Evolutionary conservation across 2,329 filamentous ascomycete species (phyloP), one percentile per base, ranked within the genome.

Genomic region (Triangularia verruculosa): DNA sequence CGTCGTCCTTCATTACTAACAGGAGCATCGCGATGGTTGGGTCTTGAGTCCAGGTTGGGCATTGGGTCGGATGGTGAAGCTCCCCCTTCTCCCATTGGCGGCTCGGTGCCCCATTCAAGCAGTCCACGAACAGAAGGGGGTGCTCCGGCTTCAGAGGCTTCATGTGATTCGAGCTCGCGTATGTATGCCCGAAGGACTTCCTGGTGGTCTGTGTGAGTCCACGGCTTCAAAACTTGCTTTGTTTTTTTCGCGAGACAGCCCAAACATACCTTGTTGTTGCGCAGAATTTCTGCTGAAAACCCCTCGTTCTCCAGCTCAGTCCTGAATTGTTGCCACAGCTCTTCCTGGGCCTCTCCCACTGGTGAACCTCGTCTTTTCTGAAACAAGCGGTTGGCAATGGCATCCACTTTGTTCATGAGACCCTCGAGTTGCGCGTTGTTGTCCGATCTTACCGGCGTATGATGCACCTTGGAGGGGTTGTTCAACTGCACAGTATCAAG

Each of bases 321-420:
- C 65, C 82, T 80, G 71, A 89, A 88, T 63, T 83, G 78, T 63
- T 80, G 80, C 86, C 86, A 88, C 28, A 86, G 73, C 25, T 80
- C 78, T 53, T 85, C 82, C 22, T 84, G 80, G 59, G 80, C 78
- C 15, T 80, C 78, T 17, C 64, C 64, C 13, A 61, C 71, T 65
- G 60, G 78, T 70, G 63, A 75, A 72, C 60, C 74, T 75, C 51
- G 57, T 66, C 76, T 74, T 53, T 76, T 75, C 59, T 78, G 77
- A 58, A 82, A 82, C 24, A 88, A 77, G 11, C 79, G 78, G 11
- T 77, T 73, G 2, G 86, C 85, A 66, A 88, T 82, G 28, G 74
- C 74, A 68, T 89, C 85, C 30, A 88, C 82, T 69, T 87, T 86
- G 71, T 85, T 82, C 72, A 86, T 83, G 70, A 88, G 86, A 7